Percentiles rank a stretch among this genome's conserved stretches.
Conservation (phyloP, 2,329 filamentous ascomycete genomes). For the Periglandula ipomoeae region DNA sequence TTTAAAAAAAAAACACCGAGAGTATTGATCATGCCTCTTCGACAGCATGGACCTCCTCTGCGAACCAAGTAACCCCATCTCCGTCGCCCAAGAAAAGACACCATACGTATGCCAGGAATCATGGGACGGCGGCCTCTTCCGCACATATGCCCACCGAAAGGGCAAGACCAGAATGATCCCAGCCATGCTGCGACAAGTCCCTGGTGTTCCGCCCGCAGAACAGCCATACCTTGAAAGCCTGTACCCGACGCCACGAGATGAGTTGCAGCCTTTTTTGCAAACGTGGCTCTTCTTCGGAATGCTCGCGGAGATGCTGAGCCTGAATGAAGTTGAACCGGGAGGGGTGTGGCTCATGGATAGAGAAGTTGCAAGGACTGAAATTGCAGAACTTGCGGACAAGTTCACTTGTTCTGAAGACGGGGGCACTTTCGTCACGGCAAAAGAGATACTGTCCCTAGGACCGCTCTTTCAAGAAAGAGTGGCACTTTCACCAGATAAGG, state of each 20-base stretch:
- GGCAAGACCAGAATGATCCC: conserved; percentile 9
- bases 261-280: conserved; percentile 19
- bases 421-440: conserved; percentile 4
- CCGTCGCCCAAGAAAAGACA: conserved; percentile 9
- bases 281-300: conserved; percentile 26
- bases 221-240: conserved; percentile 10
- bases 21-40: neutral
- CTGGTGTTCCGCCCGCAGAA: neutral
- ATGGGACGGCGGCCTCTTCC: conserved; percentile 19
- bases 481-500: conserved; percentile 4
- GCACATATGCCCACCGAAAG: conserved; percentile 15
- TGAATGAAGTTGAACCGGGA: conserved; percentile 14
- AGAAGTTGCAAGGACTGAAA: conserved; percentile 7
- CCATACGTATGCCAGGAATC: conserved; percentile 14
- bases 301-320: conserved; percentile 19
- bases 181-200: conserved; percentile 3
- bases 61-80: conserved; percentile 12
- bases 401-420: conserved; percentile 7
- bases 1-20: neutral
- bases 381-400: conserved; percentile 9
- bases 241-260: conserved; percentile 13
- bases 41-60: conserved; percentile 14
- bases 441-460: neutral
- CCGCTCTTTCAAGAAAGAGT: conserved; percentile 10
- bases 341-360: conserved; percentile 9